Percentiles rank a stretch among this genome's conserved stretches.
These are phyloP conservation scores for Pseudogymnoascus sp. DNA, from an alignment of 2,329 filamentous ascomycete species.

Conservation along the genomic window DNA sequence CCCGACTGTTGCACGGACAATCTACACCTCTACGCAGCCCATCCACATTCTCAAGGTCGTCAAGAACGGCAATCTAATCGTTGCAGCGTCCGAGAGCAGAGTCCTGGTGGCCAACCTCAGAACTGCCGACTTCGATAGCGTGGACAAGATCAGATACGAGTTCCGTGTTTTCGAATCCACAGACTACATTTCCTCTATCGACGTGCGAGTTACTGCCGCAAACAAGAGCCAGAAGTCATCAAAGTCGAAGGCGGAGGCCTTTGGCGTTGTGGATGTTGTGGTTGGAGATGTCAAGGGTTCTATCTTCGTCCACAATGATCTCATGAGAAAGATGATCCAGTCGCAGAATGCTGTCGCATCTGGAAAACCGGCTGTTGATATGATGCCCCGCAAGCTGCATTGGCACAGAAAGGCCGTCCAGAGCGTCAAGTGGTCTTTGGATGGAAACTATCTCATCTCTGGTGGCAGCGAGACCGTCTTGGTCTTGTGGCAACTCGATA, in stretches of 20 bases:
- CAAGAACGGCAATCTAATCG: constrained; percentile 49
- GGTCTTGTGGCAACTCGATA: constrained; percentile 89
- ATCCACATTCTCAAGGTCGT: constrained; percentile 44
- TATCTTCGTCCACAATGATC: constrained; percentile 74
- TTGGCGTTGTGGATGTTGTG: constrained; percentile 58
- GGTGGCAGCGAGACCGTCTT: constrained; percentile 85
- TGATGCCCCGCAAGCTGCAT: constrained; percentile 60
- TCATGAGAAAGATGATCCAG: constrained; percentile 49
- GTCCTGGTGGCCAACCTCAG: constrained; percentile 52
- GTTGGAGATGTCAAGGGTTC: constrained; percentile 69
- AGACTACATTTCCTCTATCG: constrained; percentile 59
- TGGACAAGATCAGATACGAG: constrained; percentile 43
- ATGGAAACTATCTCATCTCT: constrained; percentile 95
- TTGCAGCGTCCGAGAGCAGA: constrained; percentile 44
- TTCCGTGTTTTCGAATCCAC: constrained; percentile 51
- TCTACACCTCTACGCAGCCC: constrained; percentile 33
- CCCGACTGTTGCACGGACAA: constrained; percentile 26
- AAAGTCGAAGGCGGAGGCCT: constrained; percentile 25
- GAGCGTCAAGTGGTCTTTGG: constrained; percentile 81
- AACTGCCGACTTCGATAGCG: constrained; percentile 25
- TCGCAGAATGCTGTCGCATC: constrained; percentile 30
- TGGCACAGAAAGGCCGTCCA: constrained; percentile 86
- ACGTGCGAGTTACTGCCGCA: constrained; percentile 42
- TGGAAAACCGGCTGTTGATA: constrained; percentile 23
- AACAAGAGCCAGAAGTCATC: constrained; percentile 23